A percentile compares a stretch with the other conserved stretches of the same genome.
Conservation (phyloP, 202 grass and related monocot genomes). For the Eragrostis tef region DNA sequence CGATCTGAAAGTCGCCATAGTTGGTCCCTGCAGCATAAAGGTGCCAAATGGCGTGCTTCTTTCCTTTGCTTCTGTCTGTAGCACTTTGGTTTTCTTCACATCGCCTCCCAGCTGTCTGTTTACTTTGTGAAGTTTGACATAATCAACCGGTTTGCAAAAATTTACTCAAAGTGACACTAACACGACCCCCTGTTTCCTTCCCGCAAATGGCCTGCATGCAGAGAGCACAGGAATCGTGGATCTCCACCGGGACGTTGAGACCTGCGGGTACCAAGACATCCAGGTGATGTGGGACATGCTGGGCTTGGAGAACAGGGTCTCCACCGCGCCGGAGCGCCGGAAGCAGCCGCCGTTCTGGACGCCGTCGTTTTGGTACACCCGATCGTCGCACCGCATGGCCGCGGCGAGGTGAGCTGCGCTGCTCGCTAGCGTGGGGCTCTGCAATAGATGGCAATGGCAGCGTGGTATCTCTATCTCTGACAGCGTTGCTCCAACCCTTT, state of each 20-base stretch:
- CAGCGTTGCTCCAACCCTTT: background rate
- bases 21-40: background rate
- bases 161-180: too few relatives aligned
- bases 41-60: background rate
- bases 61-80: too few relatives aligned
- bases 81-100: too few relatives aligned
- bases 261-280: conserved; percentile 82
- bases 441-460: background rate
- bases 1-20: background rate
- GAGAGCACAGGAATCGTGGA: conserved; percentile 64
- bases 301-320: conserved; percentile 50
- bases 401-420: background rate
- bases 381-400: conserved; percentile 6
- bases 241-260: conserved; percentile 76
- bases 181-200: background rate
- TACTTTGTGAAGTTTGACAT: background rate
- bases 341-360: conserved; percentile 51
- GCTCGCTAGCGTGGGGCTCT: background rate
- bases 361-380: conserved; percentile 42
- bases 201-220: conserved; percentile 11
- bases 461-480: too few relatives aligned
- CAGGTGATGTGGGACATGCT: conserved; percentile 95
- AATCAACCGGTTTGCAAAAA: too few relatives aligned
- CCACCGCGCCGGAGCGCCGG: conserved; percentile 46
- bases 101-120: too few relatives aligned